Conservation (phyloP, 768 basidiomycete genomes). For the Termitomyces sp. region DNA sequence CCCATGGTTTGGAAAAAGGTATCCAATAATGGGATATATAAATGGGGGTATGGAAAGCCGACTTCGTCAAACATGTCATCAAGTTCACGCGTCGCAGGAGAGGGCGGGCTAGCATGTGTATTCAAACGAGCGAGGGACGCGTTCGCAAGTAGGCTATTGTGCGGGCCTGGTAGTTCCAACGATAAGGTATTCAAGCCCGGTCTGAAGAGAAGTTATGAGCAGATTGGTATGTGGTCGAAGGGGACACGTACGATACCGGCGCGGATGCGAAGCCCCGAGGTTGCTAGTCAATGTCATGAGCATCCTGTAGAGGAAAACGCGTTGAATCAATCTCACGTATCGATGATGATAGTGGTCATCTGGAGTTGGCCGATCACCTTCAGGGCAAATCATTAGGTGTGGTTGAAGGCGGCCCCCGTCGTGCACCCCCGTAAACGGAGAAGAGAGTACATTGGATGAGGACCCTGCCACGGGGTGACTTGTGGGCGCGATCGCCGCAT, state of each 20-base stretch:
- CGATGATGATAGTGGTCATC: slow-evolving; percentile 8
- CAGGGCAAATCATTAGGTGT: background rate
- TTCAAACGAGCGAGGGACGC: background rate
- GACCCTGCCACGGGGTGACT: background rate
- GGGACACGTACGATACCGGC: background rate
- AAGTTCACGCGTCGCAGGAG: slow-evolving; percentile 2
- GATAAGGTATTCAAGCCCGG: slow-evolving; percentile 4
- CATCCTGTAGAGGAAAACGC: background rate
- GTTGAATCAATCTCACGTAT: slow-evolving; percentile 8
- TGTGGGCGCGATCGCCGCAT: background rate
- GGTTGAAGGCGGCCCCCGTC: background rate
- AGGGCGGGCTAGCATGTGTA: slow-evolving; percentile 3
- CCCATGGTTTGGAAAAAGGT: slow-evolving; percentile 12
- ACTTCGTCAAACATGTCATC: slow-evolving; percentile 12
- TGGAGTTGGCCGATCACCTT: slow-evolving; percentile 5
- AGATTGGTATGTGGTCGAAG: background rate
- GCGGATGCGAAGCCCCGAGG: background rate
- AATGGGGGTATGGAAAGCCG: slow-evolving; percentile 9
- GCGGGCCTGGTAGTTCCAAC: slow-evolving; percentile 1
- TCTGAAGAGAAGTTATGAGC: background rate
- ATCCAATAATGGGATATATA: slow-evolving; percentile 11
- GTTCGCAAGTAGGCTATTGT: background rate
- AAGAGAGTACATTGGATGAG: background rate
- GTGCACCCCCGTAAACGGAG: background rate
- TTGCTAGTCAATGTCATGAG: background rate